Evolutionary conservation across 1,284 basidiomycete genomes (phyloP).

Genomic region (Tilletiaria anomala): DNA sequence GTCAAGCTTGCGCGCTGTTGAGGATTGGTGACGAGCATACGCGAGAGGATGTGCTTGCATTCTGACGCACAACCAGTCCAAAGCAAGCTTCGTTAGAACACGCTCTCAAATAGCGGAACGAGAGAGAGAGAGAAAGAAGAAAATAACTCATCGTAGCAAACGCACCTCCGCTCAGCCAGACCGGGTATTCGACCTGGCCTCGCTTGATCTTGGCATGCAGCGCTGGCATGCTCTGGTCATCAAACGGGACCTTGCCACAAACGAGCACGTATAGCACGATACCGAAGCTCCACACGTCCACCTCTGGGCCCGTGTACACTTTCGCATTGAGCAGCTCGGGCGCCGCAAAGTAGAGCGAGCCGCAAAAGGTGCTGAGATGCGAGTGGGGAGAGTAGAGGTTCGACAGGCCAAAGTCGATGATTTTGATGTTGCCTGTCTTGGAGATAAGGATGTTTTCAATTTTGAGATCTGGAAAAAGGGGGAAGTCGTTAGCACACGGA

Average conservation of each 20-base stretch:
- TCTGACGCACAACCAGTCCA: conserved; percentile 52
- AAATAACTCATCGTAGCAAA: conserved; percentile 5
- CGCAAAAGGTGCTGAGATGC: conserved; percentile 88
- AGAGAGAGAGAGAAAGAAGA: conserved; percentile 3
- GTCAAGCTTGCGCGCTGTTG: conserved; percentile 61
- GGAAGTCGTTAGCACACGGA: not conserved
- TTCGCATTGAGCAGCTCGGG: conserved; percentile 92
- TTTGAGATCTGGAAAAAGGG: conserved; percentile 57
- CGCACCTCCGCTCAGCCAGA: conserved; percentile 82
- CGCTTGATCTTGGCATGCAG: conserved; percentile 98
- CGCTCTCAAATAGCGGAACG: not conserved
- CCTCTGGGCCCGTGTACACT: conserved; percentile 90
- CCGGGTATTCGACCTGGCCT: conserved; percentile 88
- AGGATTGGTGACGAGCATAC: conserved; percentile 96
- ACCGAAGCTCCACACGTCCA: conserved; percentile 97
- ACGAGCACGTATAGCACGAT: conserved; percentile 95
- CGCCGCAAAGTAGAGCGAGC: conserved; percentile 92
- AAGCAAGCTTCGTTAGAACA: not conserved
- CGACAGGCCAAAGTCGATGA: conserved; percentile 96
- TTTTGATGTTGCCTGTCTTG: conserved; percentile 96
- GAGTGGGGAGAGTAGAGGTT: conserved; percentile 78
- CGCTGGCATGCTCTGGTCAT: conserved; percentile 98
- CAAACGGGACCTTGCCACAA: conserved; percentile 95
- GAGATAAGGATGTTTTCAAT: conserved; percentile 99
- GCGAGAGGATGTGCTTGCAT: conserved; percentile 80